Conservation (phyloP, 2,329 filamentous ascomycete species). For the Verticillium zaregamsianum region DNA sequence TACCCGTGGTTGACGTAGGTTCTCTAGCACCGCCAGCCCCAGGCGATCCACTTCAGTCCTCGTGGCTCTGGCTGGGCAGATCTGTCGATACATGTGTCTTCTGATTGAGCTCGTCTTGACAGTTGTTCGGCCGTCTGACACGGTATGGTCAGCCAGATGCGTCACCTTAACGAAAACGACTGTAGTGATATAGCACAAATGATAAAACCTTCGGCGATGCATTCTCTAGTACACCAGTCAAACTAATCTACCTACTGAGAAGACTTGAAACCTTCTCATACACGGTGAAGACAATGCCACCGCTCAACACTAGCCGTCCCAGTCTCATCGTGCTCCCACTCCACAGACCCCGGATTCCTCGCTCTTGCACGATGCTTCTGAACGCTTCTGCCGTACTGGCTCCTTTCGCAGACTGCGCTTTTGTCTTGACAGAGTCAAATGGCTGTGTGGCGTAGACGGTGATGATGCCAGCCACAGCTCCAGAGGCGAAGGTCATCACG, state of each 20-base stretch:
- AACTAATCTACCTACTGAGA: conserved; percentile 18
- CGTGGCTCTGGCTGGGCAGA: no score
- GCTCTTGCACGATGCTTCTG: conserved; percentile 47
- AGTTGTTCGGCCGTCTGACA: no score
- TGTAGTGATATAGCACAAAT: no score
- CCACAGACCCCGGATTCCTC: conserved; percentile 60
- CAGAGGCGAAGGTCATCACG: conserved; percentile 54
- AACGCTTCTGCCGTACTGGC: conserved; percentile 54
- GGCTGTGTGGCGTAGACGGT: conserved; percentile 58
- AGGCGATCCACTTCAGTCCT: no score
- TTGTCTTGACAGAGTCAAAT: conserved; percentile 61
- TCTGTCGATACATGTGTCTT: no score
- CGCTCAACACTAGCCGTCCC: conserved; percentile 58
- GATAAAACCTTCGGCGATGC: no score
- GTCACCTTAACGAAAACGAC: no score
- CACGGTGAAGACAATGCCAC: conserved; percentile 62
- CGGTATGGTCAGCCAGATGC: no score
- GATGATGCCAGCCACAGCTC: conserved; percentile 54
- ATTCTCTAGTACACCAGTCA: neutral
- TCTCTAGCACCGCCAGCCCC: no score
- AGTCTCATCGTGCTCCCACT: conserved; percentile 65
- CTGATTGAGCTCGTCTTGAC: no score
- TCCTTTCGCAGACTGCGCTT: conserved; percentile 55
- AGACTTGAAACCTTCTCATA: conserved; percentile 54
- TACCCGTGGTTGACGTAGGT: no score